A percentile compares a stretch with the other conserved stretches of the same genome.
These are phyloP conservation scores for Quercus cerris DNA, from an alignment of 306 rosid species.

Conservation along the genomic window DNA sequence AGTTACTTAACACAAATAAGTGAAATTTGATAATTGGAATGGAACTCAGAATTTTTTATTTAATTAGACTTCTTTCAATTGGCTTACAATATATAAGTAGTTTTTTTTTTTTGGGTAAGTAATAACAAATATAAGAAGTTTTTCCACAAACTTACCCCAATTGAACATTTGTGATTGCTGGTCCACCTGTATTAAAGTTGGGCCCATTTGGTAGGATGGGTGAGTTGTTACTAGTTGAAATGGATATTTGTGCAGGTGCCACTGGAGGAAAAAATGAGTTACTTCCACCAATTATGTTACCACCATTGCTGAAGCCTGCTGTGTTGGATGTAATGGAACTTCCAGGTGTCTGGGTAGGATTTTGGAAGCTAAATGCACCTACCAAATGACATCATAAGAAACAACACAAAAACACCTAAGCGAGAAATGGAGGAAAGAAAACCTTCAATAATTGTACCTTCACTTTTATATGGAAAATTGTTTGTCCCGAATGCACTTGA, in stretches of 20 bases:
- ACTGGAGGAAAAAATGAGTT: slow-evolving; percentile 29
- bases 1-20: neutral
- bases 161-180: slow-evolving; percentile 32
- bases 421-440: neutral
- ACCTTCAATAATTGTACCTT: slow-evolving; percentile 14
- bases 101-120: neutral
- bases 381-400: slow-evolving; percentile 1
- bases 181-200: slow-evolving; percentile 29
- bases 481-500: slow-evolving; percentile 22
- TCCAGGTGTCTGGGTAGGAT: slow-evolving; percentile 30
- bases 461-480: slow-evolving; percentile 22
- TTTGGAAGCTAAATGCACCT: slow-evolving; percentile 34
- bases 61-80: neutral
- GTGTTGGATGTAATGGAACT: slow-evolving; percentile 32
- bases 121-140: neutral
- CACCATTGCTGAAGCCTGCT: slow-evolving; percentile 31
- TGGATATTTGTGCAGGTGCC: slow-evolving; percentile 28
- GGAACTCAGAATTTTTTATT: neutral
- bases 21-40: neutral
- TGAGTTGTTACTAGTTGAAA: slow-evolving; percentile 30
- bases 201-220: slow-evolving; percentile 17
- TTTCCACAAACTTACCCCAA: slow-evolving; percentile 46
- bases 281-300: slow-evolving; percentile 32
- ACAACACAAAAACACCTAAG: neutral
- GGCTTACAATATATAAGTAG: slow-evolving; percentile 6